Percentiles rank a stretch among this genome's conserved stretches.
Conservation (phyloP, 2,329 filamentous ascomycete genomes). For the Ophiostoma triangulosporum region DNA sequence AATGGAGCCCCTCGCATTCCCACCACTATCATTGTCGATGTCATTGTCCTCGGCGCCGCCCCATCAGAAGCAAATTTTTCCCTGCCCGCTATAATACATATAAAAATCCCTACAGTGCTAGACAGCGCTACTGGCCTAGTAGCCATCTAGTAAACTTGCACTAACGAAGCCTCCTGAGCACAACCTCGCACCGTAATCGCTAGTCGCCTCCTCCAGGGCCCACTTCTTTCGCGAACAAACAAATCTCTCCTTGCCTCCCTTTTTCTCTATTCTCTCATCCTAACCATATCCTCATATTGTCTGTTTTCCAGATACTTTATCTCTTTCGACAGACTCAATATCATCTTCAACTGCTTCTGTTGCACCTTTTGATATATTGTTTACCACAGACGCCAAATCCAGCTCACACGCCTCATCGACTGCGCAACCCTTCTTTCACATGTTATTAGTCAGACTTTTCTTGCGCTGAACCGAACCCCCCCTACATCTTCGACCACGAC, state of each 20-base stretch:
- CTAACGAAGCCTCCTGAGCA: no score
- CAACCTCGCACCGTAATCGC: background rate
- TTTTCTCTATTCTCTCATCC: background rate
- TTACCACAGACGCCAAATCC: background rate
- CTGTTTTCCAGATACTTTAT: background rate
- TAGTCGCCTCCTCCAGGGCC: background rate
- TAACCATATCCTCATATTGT: background rate
- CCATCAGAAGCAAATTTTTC: background rate
- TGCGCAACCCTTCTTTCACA: constrained; percentile 1
- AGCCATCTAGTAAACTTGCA: no score
- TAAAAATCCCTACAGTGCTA: background rate
- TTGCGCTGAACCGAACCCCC: background rate
- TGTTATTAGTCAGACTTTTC: background rate
- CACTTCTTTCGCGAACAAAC: background rate
- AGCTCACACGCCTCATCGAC: background rate
- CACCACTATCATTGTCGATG: no score
- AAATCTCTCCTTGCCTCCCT: background rate
- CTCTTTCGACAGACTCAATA: background rate
- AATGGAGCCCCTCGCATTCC: no score
- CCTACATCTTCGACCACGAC: background rate
- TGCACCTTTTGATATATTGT: background rate
- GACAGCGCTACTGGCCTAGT: background rate
- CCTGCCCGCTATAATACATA: background rate
- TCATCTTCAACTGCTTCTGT: background rate
- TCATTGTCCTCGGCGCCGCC: background rate